Evolutionary conservation across 169 alveolate species (phyloP), one percentile per base, ranked within the genome.

Genomic region (Plasmodium reichenowi): DNA sequence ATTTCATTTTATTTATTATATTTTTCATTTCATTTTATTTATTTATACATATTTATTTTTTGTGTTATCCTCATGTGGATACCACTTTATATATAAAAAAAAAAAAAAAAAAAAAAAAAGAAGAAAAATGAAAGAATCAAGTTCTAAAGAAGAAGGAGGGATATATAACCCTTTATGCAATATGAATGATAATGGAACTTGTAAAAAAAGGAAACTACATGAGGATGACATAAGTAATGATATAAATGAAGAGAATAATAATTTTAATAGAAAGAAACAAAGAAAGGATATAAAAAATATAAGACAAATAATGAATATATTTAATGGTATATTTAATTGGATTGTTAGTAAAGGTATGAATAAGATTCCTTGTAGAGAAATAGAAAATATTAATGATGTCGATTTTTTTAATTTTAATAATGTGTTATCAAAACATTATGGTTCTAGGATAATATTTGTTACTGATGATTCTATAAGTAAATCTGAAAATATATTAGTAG

Each of bases 401-500:
- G 45, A 68, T n/a, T 80, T 80, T n/a, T 45, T 80, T 6, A 67
- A 80, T 80, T 80, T 80, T 62, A 80, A 47, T 24, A 80, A 80
- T 38, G 78, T 80, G 13, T 68, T 80, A 50, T 80, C 73, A 3
- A 80, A 80, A 67, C 68, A 80, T 43, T 80, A 62, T 50, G 90
- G 90, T 8, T 12, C 83, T 58, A 80, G 32, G 43, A 80, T 80
- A 32, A 20, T 67, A 1, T 80, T 80, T 72, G 90, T 80, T 43
- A 80, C 90, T 6, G 90, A 80, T 17, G 90, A 80, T 15, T 80
- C 90, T 13, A 80, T 80, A 8, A 67, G 90, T 59, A 67, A 67
- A 13, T 67, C 83, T 10, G 90, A 80, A 66, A 80, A 80, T 58
- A 54, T 80, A 80, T 52, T 80, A 60, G 70, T 13, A 15, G 83